phyloP scores from a whole-genome alignment of 257 asterid genomes.

The Solanum etuberosum region DNA sequence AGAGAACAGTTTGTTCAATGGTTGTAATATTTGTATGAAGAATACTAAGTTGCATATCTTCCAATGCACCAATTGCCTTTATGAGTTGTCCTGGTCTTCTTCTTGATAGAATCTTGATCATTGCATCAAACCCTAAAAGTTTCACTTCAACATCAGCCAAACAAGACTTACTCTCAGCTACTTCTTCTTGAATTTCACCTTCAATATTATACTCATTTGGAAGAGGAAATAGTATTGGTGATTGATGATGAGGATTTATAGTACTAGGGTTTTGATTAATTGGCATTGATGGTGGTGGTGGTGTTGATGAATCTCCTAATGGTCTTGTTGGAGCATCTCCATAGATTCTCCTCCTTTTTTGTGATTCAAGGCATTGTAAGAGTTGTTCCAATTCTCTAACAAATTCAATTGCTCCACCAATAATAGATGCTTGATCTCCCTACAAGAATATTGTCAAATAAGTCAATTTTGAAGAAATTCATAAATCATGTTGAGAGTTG shows the following conservation, averaged over 20 bases:
- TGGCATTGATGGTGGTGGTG: not conserved
- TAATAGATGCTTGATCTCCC: slow-evolving; percentile 98
- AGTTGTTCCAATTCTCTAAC: slow-evolving; percentile 92
- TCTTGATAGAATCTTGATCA: slow-evolving; percentile 73
- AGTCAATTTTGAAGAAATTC: not conserved
- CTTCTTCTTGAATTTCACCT: slow-evolving; percentile 43
- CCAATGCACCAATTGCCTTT: slow-evolving; percentile 71
- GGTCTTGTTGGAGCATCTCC: slow-evolving; percentile 34
- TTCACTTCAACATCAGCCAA: slow-evolving; percentile 90
- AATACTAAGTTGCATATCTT: slow-evolving; percentile 79
- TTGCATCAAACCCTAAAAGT: slow-evolving; percentile 69
- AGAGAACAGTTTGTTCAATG: slow-evolving; percentile 89
- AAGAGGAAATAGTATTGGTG: slow-evolving; percentile 26
- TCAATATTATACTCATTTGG: slow-evolving; percentile 27
- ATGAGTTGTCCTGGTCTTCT: slow-evolving; percentile 71
- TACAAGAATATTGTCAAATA: not conserved
- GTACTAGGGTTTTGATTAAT: slow-evolving; percentile 8
- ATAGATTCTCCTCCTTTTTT: slow-evolving; percentile 68
- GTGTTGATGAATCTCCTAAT: slow-evolving; percentile 26
- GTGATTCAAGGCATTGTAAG: slow-evolving; percentile 91
- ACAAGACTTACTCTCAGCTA: slow-evolving; percentile 77
- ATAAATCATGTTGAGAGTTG: not conserved
- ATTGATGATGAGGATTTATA: slow-evolving; percentile 9
- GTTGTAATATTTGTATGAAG: slow-evolving; percentile 88
- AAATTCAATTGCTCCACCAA: slow-evolving; percentile 94